phyloP scores from a whole-genome alignment of 768 basidiomycete genomes.

The Calocera cornea region DNA sequence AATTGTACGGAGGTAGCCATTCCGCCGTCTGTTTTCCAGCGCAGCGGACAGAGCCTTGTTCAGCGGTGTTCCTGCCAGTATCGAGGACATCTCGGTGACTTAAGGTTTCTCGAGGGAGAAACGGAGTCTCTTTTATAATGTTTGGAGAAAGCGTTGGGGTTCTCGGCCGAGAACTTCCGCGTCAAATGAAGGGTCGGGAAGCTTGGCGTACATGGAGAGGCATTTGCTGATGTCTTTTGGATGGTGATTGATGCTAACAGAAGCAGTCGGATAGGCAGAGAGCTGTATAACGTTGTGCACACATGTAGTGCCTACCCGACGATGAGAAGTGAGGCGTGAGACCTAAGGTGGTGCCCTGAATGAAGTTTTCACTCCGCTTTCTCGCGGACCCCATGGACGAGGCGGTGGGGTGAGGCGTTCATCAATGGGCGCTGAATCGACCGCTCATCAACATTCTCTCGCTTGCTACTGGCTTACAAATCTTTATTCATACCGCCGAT shows the following conservation, averaged over 20 bases:
- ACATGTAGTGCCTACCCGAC: too few relatives aligned
- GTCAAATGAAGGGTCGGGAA: not conserved
- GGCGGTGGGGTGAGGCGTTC: not conserved
- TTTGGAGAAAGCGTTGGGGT: not conserved
- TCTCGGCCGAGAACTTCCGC: constrained; percentile 4
- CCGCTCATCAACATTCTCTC: not conserved
- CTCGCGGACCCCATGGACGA: not conserved
- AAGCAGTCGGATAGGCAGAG: too few relatives aligned
- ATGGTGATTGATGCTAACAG: too few relatives aligned
- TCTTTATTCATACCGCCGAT: not conserved
- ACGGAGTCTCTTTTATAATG: not conserved
- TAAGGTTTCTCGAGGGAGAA: not conserved
- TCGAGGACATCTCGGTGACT: not conserved
- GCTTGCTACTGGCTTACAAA: not conserved
- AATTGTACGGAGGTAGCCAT: not conserved
- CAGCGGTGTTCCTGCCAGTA: not conserved
- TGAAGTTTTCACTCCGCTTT: not conserved
- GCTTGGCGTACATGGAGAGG: not conserved
- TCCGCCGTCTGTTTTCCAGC: not conserved
- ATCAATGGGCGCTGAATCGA: not conserved
- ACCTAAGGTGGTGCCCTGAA: too few relatives aligned
- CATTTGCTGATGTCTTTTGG: not conserved
- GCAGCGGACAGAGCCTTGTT: not conserved
- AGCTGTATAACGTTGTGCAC: too few relatives aligned
- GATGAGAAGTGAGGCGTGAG: too few relatives aligned